phyloP scores from a whole-genome alignment of 1,284 basidiomycete genomes.

The Ganoderma resinaceum region DNA sequence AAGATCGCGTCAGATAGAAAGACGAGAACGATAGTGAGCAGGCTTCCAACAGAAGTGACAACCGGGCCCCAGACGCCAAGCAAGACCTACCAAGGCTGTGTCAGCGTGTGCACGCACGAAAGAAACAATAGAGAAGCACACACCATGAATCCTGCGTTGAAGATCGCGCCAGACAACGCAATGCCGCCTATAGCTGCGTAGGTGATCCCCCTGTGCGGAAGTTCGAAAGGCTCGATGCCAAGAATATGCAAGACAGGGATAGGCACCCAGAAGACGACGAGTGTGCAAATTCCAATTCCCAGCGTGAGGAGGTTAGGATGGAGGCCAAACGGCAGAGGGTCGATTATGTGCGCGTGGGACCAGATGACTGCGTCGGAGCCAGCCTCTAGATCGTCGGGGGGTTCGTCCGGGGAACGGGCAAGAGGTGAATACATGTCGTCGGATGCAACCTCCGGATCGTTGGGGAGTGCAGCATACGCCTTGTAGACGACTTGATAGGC shows the following conservation, averaged over 20 bases:
- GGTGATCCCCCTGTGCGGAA: slow-evolving; percentile 56
- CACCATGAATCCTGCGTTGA: slow-evolving; percentile 84
- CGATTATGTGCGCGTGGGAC: slow-evolving; percentile 43
- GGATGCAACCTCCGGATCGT: slow-evolving; percentile 49
- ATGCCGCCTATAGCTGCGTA: slow-evolving; percentile 65
- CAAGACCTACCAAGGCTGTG: slow-evolving; percentile 58
- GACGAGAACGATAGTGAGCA: slow-evolving; percentile 86
- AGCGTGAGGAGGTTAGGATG: slow-evolving; percentile 79
- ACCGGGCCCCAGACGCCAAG: slow-evolving; percentile 87
- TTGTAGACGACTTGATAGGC: slow-evolving; percentile 87
- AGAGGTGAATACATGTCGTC: slow-evolving; percentile 55
- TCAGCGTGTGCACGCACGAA: slow-evolving; percentile 18
- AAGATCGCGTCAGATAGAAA: slow-evolving; percentile 76
- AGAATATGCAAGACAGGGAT: slow-evolving; percentile 72
- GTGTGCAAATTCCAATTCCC: slow-evolving; percentile 70
- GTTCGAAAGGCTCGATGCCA: slow-evolving; percentile 63
- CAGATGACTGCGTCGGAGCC: slow-evolving; percentile 38
- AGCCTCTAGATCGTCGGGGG: slow-evolving; percentile 23
- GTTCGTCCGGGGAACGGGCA: slow-evolving; percentile 35
- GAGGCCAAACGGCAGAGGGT: slow-evolving; percentile 78
- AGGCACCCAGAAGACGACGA: slow-evolving; percentile 72
- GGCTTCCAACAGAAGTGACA: slow-evolving; percentile 81
- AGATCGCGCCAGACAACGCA: slow-evolving; percentile 68
- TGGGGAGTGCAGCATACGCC: slow-evolving; percentile 71
- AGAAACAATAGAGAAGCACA: slow-evolving; percentile 25